phyloP scores from a whole-genome alignment of 2,329 filamentous ascomycete genomes.

The Ramularia endophylla region DNA sequence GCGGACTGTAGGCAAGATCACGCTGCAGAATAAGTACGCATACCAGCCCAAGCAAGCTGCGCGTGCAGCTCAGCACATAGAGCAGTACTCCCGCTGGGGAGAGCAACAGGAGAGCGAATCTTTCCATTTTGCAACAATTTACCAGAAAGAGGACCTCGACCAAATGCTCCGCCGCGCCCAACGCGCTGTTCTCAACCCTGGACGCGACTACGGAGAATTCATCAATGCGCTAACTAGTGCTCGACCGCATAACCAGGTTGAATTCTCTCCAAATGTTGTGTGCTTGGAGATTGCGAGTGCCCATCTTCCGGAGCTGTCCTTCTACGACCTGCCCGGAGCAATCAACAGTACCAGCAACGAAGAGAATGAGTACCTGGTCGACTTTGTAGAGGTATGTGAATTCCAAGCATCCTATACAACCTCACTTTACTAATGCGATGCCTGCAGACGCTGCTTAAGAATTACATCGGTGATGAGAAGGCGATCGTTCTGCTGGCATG shows the following conservation, averaged over 20 bases:
- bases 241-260: conserved; percentile 40
- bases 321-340: conserved; percentile 80
- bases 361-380: conserved; percentile 62
- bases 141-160: conserved; percentile 58
- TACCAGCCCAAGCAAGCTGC: conserved; percentile 46
- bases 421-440: background rate
- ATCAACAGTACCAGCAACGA: conserved; percentile 61
- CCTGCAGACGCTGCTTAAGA: conserved; percentile 55
- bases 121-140: conserved; percentile 58
- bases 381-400: conserved; percentile 51
- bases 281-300: conserved; percentile 69
- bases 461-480: conserved; percentile 63
- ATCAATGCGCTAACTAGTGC: conserved; percentile 13
- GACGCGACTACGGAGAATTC: conserved; percentile 41
- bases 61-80: conserved; percentile 58
- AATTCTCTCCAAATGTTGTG: conserved; percentile 79
- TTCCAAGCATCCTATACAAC: background rate
- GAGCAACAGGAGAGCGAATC: conserved; percentile 39
- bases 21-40: conserved; percentile 58
- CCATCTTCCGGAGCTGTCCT: conserved; percentile 65
- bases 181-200: conserved; percentile 67
- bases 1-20: conserved; percentile 63
- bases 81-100: conserved; percentile 61
- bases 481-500: conserved; percentile 73
- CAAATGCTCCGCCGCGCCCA: conserved; percentile 68